Evolutionary conservation across 305 asterid genomes (phyloP).

Genomic region (Coffea humblotiana): DNA sequence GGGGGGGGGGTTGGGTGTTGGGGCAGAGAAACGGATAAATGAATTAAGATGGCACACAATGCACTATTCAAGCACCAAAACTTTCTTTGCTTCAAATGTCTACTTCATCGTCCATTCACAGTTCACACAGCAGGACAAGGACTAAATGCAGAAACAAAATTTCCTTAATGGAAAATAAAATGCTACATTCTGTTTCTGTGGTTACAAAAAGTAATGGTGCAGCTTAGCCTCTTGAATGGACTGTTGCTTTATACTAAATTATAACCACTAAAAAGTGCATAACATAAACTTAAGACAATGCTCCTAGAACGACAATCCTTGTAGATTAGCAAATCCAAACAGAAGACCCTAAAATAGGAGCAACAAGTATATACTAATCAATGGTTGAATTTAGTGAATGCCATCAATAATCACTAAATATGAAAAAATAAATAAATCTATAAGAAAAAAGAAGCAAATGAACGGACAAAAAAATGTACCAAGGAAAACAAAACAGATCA

Average conservation of each 20-base stretch:
- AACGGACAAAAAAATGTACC: neutral
- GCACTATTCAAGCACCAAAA: neutral
- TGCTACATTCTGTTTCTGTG: neutral
- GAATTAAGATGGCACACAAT: neutral
- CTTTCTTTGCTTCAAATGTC: neutral
- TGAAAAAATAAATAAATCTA: neutral
- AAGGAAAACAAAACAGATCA: slow-evolving; percentile 3
- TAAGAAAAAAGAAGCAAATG: neutral
- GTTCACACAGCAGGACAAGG: neutral
- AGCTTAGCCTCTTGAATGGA: neutral
- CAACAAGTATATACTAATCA: neutral
- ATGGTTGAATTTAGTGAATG: neutral
- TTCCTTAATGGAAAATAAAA: neutral
- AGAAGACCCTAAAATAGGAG: neutral
- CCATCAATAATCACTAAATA: neutral
- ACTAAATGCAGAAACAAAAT: neutral
- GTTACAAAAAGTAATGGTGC: neutral
- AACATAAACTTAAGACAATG: neutral
- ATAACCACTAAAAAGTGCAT: neutral
- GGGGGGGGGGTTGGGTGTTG: too few species aligned
- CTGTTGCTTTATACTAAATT: neutral
- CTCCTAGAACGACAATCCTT: neutral
- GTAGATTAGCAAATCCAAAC: neutral
- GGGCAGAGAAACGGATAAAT: too few species aligned
- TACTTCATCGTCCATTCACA: neutral